Evolutionary conservation across 345 rosid genomes (phyloP), one percentile per base, ranked within the genome.

Genomic region (Boechera divaricarpa): DNA sequence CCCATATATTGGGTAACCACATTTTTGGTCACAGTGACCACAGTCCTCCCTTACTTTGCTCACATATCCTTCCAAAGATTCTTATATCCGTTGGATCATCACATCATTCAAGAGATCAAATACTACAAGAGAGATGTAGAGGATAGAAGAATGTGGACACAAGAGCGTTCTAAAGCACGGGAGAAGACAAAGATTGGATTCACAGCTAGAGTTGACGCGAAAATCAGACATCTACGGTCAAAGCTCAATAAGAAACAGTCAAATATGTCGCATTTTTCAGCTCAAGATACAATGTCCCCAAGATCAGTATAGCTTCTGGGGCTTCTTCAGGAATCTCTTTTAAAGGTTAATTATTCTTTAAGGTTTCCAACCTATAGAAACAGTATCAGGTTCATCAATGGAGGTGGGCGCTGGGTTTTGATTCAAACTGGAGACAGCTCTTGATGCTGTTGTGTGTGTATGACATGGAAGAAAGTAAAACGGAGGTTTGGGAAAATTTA

Each of bases 151-250:
- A 91, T 95, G 99, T 95, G 98, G 99, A 83, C 83, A 21, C 71
- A 93, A 79, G 99, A 95, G 79, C 76, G 96, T 60, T 85, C 91
- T 2, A 95, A 91, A 83, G 98, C 98, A 0, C 76, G 96, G 67
- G 91, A 95, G 75, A 85, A 85, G 80, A 95, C 99, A 16, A 95
- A 92, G 93, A 92, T 95, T 33, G 98, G 99, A 35, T 91, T 95
- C 84, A 79, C 97, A 4, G 98, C 91, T 5, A 84, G 98, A 68
- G 99, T 95, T 5, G 99, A 95, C 68, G 99, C 93, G 1, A 92
- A 91, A 84, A 95, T 95, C 72, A 88, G 99, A 77, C 88, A 80
- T 4, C 82, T 92, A 77, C 83, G 76, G 85, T 91, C 85, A 42
- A 90, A 44, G 87, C 82, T 95, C 77, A 85, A 92, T 33, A 92